phyloP scores from a whole-genome alignment of 768 basidiomycete genomes.

The Kwoniella pini region DNA sequence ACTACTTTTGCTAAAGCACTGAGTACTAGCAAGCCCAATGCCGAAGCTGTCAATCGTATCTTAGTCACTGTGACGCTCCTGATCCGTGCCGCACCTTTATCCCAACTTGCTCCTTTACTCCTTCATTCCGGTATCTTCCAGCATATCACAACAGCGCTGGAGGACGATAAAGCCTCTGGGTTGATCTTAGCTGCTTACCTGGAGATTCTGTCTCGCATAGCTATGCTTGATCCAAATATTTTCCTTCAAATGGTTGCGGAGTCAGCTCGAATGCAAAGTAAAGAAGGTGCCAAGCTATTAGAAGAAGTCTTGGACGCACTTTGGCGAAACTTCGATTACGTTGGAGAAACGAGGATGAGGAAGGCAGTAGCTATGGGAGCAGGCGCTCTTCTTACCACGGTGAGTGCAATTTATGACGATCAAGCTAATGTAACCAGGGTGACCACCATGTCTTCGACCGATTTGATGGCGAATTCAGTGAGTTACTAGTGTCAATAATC shows the following conservation, averaged over 20 bases:
- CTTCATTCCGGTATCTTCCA: conserved; percentile 45
- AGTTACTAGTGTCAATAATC: conserved; percentile 9
- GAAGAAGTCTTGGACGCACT: conserved; percentile 51
- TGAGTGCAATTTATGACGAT: conserved; percentile 20
- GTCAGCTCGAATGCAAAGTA: conserved; percentile 28
- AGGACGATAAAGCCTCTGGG: conserved; percentile 52
- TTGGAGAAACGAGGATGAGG: conserved; percentile 44
- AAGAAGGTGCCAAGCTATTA: conserved; percentile 37
- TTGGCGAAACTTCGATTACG: conserved; percentile 54
- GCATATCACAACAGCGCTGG: conserved; percentile 44
- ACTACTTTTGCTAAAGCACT: conserved; percentile 32
- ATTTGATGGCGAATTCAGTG: conserved; percentile 52
- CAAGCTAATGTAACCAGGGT: conserved; percentile 33
- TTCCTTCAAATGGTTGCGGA: conserved; percentile 46
- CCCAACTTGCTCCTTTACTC: conserved; percentile 35
- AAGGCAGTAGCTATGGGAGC: conserved; percentile 54
- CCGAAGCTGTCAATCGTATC: conserved; percentile 31
- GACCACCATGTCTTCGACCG: conserved; percentile 46
- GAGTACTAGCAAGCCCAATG: conserved; percentile 31
- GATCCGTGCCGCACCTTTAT: conserved; percentile 32
- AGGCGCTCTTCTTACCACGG: conserved; percentile 44
- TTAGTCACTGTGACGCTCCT: conserved; percentile 40
- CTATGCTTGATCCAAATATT: conserved; percentile 39
- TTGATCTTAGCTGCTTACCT: conserved; percentile 49
- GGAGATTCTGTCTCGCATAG: conserved; percentile 44